Evolutionary conservation across 352 stramenopile genomes (phyloP), one percentile per base, ranked within the genome.

Genomic region (Elongisporangium senticosum): DNA sequence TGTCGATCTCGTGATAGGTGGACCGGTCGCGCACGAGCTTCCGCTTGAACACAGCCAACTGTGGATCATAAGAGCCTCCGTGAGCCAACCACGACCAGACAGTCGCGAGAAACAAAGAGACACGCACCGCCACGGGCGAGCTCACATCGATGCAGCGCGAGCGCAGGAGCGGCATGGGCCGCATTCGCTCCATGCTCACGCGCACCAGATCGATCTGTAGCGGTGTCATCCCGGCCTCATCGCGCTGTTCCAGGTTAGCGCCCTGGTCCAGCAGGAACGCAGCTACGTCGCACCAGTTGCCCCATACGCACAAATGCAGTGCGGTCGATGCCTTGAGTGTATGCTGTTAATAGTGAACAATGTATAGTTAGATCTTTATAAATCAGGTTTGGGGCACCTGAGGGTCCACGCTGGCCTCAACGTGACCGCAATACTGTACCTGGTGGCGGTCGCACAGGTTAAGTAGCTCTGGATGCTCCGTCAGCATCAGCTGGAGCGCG

Each of bases 171-270:
- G 69, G 53, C 21, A 67, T 71, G 11, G 68, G 65, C 7, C 72
- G 62, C 72, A 85, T 85, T 39, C 73, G 74, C 57, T 74, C 62
- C 37, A 85, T 62, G 33, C 68, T 72, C 10, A 77, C 66, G 20
- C 72, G 72, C 56, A 79, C 57, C 13, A 82, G 51, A 15, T 78
- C 72, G 55, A 79, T 69, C 56, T 82, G 65, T 22, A 85, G 68
- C 11, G 72, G 63, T 33, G 75, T 80, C 58, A 77, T 68, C 43
- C 75, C 70, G 11, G 62, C 62, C 61, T 71, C n/a, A 47, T 37
- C 26, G 19, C 22, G 19, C 15, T 33, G 51, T 19, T 82, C 67
- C 14, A 82, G n/a, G 13, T 74, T 59, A 4, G 73, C 73, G 8
- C 69, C 67, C 1, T 58, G 47, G 21, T 67, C 43, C 7, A 82